Percentiles rank a stretch among this genome's conserved stretches.
These are phyloP conservation scores for Aspergillus sclerotialis DNA, from an alignment of 2,329 filamentous ascomycete genomes.

Conservation along the genomic window DNA sequence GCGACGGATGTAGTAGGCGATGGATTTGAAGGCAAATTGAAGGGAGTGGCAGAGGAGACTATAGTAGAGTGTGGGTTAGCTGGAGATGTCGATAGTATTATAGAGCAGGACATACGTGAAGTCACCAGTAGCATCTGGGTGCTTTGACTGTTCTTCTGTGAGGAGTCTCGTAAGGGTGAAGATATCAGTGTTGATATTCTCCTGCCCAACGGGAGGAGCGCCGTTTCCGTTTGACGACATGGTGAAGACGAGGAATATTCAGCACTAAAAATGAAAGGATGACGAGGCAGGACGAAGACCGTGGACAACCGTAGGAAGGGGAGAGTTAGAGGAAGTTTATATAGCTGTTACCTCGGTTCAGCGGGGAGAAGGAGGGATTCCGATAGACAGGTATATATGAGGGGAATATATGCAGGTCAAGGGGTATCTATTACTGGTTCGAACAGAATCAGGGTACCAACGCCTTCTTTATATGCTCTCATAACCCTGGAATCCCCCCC, in stretches of 20 bases:
- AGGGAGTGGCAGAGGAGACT: conserved; percentile 95
- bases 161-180: conserved; percentile 92
- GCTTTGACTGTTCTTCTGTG: conserved; percentile 90
- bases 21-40: conserved; percentile 99
- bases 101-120: conserved; percentile 67
- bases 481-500: too few relatives aligned
- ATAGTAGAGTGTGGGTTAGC: conserved; percentile 2
- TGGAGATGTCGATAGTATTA: background rate
- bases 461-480: background rate
- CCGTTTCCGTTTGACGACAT: conserved; percentile 38
- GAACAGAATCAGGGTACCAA: too few relatives aligned
- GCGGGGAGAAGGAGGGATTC: conserved; percentile 17
- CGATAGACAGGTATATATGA: conserved; percentile 1
- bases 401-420: too few relatives aligned
- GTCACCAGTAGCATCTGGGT: conserved; percentile 92
- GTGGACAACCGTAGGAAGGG: conserved; percentile 1
- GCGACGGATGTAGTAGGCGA: conserved; percentile 97
- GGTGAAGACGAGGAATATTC: conserved; percentile 7
- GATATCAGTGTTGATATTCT: conserved; percentile 93
- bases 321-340: conserved; percentile 2
- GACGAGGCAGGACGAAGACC: conserved; percentile 3
- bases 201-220: conserved; percentile 51
- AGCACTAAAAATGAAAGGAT: background rate
- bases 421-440: too few relatives aligned
- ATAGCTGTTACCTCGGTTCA: conserved; percentile 21